phyloP scores from a whole-genome alignment of 192 early-diverging fungal species.

The Chytriomyces sp. region DNA sequence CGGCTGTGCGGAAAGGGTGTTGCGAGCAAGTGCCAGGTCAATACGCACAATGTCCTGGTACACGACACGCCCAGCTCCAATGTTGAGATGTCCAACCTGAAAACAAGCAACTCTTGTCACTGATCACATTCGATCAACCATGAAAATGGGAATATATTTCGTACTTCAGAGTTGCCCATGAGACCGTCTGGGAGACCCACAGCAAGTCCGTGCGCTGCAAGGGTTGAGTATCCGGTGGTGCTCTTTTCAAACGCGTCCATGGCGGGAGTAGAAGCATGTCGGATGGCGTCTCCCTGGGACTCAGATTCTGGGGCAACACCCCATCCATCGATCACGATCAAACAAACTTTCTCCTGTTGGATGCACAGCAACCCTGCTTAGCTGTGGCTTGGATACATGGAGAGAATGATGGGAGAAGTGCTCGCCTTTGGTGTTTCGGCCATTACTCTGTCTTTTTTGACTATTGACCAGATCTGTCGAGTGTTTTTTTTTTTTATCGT shows the following conservation, averaged over 20 bases:
- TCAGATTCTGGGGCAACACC: slow-evolving; percentile 76
- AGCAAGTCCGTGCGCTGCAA: slow-evolving; percentile 91
- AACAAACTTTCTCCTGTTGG: slow-evolving; percentile 67
- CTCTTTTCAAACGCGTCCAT: slow-evolving; percentile 81
- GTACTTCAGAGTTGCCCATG: slow-evolving; percentile 96
- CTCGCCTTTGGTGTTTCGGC: background rate
- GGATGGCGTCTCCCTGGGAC: slow-evolving; percentile 87
- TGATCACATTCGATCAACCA: background rate
- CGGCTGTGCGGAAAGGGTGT: slow-evolving; percentile 74
- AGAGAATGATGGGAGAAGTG: background rate
- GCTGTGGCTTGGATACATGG: background rate
- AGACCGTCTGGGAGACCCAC: slow-evolving; percentile 98
- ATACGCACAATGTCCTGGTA: slow-evolving; percentile 99
- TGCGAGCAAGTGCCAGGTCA: slow-evolving; percentile 87
- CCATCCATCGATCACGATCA: slow-evolving; percentile 98
- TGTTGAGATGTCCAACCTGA: slow-evolving; percentile 95
- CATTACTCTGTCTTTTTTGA: background rate
- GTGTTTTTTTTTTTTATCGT: too few relatives aligned
- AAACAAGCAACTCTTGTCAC: background rate
- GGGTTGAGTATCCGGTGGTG: slow-evolving; percentile 66
- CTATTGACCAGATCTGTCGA: background rate
- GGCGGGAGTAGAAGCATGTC: slow-evolving; percentile 89
- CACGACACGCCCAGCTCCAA: slow-evolving; percentile 98
- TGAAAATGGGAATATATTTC: background rate
- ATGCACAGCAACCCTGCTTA: background rate